Evolutionary conservation across 2,329 filamentous ascomycete species (phyloP).

Genomic region (Venturia effusa): DNA sequence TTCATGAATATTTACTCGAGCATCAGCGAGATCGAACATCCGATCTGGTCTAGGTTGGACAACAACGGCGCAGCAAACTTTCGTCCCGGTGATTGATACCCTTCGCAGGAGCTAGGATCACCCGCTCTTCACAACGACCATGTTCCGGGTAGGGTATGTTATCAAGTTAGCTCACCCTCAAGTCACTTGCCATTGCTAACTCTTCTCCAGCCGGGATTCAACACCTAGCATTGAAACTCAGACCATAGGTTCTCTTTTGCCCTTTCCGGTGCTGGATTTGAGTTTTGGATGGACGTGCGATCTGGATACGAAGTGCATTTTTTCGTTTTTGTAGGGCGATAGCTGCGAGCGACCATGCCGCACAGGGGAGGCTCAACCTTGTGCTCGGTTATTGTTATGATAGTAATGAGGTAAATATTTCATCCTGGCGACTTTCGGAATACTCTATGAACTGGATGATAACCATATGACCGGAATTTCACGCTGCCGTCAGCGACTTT

Average conservation of each 20-base stretch:
- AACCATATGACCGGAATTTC: neutral
- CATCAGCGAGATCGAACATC: neutral
- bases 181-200: neutral
- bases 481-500: neutral
- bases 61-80: neutral
- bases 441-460: neutral
- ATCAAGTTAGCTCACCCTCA: neutral
- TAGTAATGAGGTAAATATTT: neutral
- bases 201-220: neutral
- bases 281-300: neutral
- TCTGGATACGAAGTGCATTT: neutral
- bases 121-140: slow-evolving; percentile 1
- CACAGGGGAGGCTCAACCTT: neutral
- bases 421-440: neutral
- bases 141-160: slow-evolving; percentile 3
- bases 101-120: neutral
- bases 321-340: neutral
- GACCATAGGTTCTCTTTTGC: neutral
- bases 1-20: neutral
- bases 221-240: neutral
- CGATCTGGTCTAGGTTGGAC: neutral
- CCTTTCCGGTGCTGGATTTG: neutral
- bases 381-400: neutral
- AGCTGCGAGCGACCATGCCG: neutral
- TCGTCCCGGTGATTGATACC: neutral